Conservation (phyloP, 1,139 yeast genomes). For the Yamadazyma atlantica region DNA sequence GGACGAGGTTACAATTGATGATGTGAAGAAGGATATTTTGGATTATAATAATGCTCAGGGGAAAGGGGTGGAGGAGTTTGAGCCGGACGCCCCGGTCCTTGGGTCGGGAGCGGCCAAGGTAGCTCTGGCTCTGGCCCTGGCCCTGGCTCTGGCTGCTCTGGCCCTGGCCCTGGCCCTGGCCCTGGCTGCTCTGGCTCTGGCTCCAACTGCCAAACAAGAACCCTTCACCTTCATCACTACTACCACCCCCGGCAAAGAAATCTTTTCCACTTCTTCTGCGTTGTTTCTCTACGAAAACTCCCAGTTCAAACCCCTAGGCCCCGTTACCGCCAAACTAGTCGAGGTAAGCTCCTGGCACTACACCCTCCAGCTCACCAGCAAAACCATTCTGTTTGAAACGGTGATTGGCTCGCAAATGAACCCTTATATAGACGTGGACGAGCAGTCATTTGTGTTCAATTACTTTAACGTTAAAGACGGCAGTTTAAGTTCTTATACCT, state of each 20-base stretch:
- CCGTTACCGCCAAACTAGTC: conserved; percentile 30
- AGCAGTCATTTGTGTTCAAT: conserved; percentile 66
- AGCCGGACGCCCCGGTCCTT: no score
- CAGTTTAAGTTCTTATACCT: conserved; percentile 50
- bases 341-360: conserved; percentile 55
- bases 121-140: no score
- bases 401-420: conserved; percentile 51
- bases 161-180: no score
- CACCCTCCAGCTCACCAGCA: conserved; percentile 43
- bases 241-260: no score
- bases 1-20: conserved; percentile 21
- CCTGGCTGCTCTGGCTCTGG: no score
- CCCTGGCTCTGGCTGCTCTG: no score
- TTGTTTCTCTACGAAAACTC: conserved; percentile 2
- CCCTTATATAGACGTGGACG: conserved; percentile 64
- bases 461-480: conserved; percentile 25
- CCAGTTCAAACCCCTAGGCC: conserved; percentile 5
- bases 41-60: conserved; percentile 5
- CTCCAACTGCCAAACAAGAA: no score
- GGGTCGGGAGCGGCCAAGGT: no score
- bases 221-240: neutral
- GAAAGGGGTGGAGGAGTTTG: no score
- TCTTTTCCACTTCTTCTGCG: neutral
- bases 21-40: conserved; percentile 17
- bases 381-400: conserved; percentile 36